phyloP scores from a whole-genome alignment of 2,329 filamentous ascomycete genomes.

The Bertia moriformis region DNA sequence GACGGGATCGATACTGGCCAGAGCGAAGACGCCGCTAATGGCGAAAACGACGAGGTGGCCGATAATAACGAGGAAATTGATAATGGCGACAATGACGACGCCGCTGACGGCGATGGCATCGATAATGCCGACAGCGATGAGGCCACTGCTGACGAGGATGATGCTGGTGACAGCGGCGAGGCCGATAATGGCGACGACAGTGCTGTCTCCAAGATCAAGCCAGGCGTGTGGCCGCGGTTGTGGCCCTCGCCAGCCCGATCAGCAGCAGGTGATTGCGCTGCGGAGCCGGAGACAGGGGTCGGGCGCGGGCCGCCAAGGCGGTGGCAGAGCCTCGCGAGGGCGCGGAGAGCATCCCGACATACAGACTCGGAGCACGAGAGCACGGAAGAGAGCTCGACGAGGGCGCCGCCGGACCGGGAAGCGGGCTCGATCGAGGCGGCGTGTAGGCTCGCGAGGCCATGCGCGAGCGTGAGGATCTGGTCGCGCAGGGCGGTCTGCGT shows the following conservation, averaged over 20 bases:
- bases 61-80: too few relatives aligned
- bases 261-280: conserved; percentile 4
- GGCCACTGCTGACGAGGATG: not conserved
- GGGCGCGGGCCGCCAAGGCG: conserved; percentile 10
- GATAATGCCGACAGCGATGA: not conserved
- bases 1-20: too few relatives aligned
- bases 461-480: conserved; percentile 12
- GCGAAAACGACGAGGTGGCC: too few relatives aligned
- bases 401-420: too few relatives aligned
- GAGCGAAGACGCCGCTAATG: too few relatives aligned
- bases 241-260: conserved; percentile 4
- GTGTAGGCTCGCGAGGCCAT: conserved; percentile 13
- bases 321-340: conserved; percentile 18
- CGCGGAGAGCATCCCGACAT: conserved; percentile 13
- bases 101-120: not conserved
- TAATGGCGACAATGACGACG: too few relatives aligned
- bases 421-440: conserved; percentile 6
- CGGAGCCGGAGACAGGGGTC: not conserved
- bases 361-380: conserved; percentile 18
- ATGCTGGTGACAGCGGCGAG: not conserved
- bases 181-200: conserved; percentile 3
- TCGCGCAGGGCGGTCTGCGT: conserved; percentile 11
- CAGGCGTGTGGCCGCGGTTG: conserved; percentile 4
- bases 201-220: conserved; percentile 7
- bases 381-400: conserved; percentile 17